A percentile compares a stretch with the other conserved stretches of the same genome.
phyloP scores from a whole-genome alignment of 164 flowering plant species.

The Protea cynaroides region DNA sequence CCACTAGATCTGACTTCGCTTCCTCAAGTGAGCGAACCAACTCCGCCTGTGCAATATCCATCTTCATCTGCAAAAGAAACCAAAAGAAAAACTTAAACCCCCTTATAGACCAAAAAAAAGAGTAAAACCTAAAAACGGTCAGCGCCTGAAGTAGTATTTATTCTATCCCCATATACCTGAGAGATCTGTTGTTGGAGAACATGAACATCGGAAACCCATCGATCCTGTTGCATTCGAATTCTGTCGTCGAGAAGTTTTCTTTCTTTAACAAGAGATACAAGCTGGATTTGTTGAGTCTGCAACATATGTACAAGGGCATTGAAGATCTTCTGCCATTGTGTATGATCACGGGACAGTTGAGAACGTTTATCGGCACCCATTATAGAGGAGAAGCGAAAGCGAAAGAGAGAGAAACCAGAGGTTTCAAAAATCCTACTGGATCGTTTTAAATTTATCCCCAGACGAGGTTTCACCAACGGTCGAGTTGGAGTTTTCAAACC shows the following conservation, averaged over 20 bases:
- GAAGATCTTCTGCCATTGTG: constrained; percentile 42
- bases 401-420: neutral
- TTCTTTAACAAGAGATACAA: constrained; percentile 36
- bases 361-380: constrained; percentile 12
- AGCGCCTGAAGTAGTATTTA: neutral
- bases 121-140: neutral
- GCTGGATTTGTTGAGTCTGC: constrained; percentile 35
- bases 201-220: constrained; percentile 41
- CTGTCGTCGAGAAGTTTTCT: constrained; percentile 40
- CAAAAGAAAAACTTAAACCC: constrained; percentile 9
- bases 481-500: neutral
- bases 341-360: constrained; percentile 19
- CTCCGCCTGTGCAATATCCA: constrained; percentile 20
- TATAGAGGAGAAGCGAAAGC: constrained; percentile 1
- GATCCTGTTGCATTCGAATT: constrained; percentile 30
- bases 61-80: constrained; percentile 38
- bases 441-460: neutral
- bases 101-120: constrained; percentile 3
- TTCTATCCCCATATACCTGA: constrained; percentile 24
- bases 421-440: neutral
- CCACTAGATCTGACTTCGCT: constrained; percentile 32
- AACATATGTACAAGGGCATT: constrained; percentile 28
- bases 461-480: neutral
- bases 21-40: constrained; percentile 30
- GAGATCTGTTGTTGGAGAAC: constrained; percentile 32